Base-by-base conservation (phyloP, 768 basidiomycete species). In the Boletus insuetus region DNA sequence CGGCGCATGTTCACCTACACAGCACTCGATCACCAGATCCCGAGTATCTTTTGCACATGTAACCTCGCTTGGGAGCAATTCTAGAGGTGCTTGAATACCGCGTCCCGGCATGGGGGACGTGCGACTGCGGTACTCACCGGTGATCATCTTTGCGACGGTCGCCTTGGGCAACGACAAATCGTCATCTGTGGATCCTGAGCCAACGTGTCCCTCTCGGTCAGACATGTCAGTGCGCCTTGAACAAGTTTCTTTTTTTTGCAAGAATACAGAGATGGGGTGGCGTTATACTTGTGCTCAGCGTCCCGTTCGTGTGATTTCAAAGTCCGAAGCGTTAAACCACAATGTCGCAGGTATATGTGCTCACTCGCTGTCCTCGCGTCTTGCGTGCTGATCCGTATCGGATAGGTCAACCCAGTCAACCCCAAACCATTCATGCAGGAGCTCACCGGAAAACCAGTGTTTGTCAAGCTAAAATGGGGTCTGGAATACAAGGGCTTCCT, bases 401-500 rank as follows among this genome's bases (percentile, higher is more conserved):
- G 35, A 16, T 69, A 90, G 87, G 87, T 91, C 68, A 85, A 86
- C 65, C 95, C 95, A 62, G 93, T 98, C 66, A 99, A 99, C 75
- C 97, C 97, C 20, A 98, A 98, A 77, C 97, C 97, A 7, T 98
- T 98, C 78, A 82, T 99, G 67, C 94, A 98, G 77, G 95, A 97
- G 72, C 86, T 98, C 62, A 98, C 97, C 26, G 97, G 97, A 59
- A 98, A 99, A 79, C 87, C 89, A 38, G 92, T 98, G 43, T 91
- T 86, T 67, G 97, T 98, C 59, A 84, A 85, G 56, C 83, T 99
- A 67, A 99, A 99, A 78, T 99, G 97, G 97, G 97, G 97, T 58
- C 81, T 98, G 48, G 94, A 98, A 69, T 98, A 98, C 81, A 97
- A 94, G 78, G 97, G 97, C 41, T 99, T 97, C 77, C 82, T 99